A percentile compares a stretch with the other conserved stretches of the same genome.
These are phyloP conservation scores for Malassezia brasiliensis DNA, from an alignment of 1,284 basidiomycete species.

Conservation along the genomic window DNA sequence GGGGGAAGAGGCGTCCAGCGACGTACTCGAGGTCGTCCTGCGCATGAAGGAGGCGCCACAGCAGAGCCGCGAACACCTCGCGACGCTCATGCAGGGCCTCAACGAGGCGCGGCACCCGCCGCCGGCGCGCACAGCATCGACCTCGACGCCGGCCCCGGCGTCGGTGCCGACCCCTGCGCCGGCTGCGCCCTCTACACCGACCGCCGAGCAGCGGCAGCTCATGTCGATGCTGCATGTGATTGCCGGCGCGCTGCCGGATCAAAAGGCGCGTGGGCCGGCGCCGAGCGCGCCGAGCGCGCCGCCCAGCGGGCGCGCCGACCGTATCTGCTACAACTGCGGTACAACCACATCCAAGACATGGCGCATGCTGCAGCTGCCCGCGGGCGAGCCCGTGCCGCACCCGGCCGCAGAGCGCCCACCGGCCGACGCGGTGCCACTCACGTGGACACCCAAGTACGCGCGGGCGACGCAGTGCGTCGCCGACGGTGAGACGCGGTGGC, in stretches of 20 bases:
- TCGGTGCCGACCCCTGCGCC: not conserved
- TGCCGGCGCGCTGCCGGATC: slow-evolving; percentile 8
- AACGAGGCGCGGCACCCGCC: not conserved
- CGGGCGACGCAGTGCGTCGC: slow-evolving; percentile 17
- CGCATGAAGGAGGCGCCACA: slow-evolving; percentile 38
- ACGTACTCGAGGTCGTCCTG: slow-evolving; percentile 40
- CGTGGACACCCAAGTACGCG: slow-evolving; percentile 11
- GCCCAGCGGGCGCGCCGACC: slow-evolving; percentile 5
- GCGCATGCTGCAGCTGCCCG: slow-evolving; percentile 29
- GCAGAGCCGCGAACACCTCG: slow-evolving; percentile 36
- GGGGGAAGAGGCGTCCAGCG: slow-evolving; percentile 25
- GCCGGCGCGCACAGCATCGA: not conserved
- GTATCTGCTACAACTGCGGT: slow-evolving; percentile 44
- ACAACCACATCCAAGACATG: slow-evolving; percentile 24
- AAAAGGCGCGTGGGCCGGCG: not conserved
- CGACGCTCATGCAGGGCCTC: slow-evolving; percentile 27
- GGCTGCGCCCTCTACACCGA: slow-evolving; percentile 5
- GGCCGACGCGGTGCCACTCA: slow-evolving; percentile 13
- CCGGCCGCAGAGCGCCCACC: slow-evolving; percentile 26
- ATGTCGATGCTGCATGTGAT: slow-evolving; percentile 14
- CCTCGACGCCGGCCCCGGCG: not conserved
- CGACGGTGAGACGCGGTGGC: slow-evolving; percentile 27
- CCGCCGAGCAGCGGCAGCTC: slow-evolving; percentile 15
- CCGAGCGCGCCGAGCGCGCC: not conserved
- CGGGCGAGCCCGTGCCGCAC: slow-evolving; percentile 24